Percentiles rank a stretch among this genome's conserved stretches.
phyloP scores from a whole-genome alignment of 2,329 filamentous ascomycete species.

The Claviceps quebecensis region DNA sequence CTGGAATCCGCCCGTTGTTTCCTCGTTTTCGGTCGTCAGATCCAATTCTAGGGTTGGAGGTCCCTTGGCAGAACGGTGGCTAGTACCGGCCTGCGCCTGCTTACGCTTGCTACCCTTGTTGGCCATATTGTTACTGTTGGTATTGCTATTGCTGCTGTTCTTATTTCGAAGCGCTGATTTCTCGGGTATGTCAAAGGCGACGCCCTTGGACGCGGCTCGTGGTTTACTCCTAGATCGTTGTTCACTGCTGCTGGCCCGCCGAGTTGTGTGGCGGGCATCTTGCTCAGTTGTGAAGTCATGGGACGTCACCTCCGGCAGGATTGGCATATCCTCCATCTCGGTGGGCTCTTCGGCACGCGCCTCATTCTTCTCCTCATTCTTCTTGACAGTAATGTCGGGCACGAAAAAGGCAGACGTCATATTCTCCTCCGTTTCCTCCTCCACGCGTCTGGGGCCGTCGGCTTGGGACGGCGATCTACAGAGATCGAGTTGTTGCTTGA shows the following conservation, averaged over 20 bases:
- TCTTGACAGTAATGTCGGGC: conserved; percentile 42
- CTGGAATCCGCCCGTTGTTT: conserved; percentile 21
- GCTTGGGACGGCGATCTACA: conserved; percentile 24
- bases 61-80: neutral
- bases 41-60: conserved; percentile 13
- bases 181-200: conserved; percentile 28
- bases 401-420: conserved; percentile 47
- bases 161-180: conserved; percentile 16
- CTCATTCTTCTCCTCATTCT: conserved; percentile 26
- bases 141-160: conserved; percentile 5
- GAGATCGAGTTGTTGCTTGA: conserved; percentile 31
- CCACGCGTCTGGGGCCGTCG: conserved; percentile 20
- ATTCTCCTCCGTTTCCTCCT: conserved; percentile 32
- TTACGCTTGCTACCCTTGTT: conserved; percentile 31
- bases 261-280: conserved; percentile 15
- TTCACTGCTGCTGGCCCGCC: conserved; percentile 14
- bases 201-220: conserved; percentile 13
- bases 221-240: conserved; percentile 15
- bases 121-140: conserved; percentile 17
- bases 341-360: conserved; percentile 17
- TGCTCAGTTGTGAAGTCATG: conserved; percentile 18
- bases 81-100: conserved; percentile 2
- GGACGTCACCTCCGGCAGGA: conserved; percentile 18
- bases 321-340: conserved; percentile 16
- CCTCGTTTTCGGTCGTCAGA: conserved; percentile 18